Evolutionary conservation across 2,329 filamentous ascomycete species (phyloP).

Genomic region (Stemphylium beticola): DNA sequence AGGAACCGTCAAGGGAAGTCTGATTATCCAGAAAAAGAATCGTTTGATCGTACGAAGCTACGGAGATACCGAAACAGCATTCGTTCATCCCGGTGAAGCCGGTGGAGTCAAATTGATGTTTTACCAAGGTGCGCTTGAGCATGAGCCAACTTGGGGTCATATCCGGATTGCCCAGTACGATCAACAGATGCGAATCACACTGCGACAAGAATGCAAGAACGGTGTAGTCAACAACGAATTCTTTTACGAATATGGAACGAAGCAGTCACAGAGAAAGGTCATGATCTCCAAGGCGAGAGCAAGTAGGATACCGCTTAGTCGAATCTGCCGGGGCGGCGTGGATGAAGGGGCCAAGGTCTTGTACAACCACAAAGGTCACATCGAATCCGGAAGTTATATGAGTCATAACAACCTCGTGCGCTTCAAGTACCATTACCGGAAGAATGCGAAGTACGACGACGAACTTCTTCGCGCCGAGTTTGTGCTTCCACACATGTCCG

Average conservation of each 20-base stretch:
- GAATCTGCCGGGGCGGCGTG: slow-evolving; percentile 56
- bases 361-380: slow-evolving; percentile 61
- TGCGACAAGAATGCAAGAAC: slow-evolving; percentile 54
- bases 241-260: slow-evolving; percentile 55
- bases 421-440: slow-evolving; percentile 63
- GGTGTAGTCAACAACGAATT: slow-evolving; percentile 55
- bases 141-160: slow-evolving; percentile 54
- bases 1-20: slow-evolving; percentile 58
- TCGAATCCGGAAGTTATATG: slow-evolving; percentile 61
- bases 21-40: slow-evolving; percentile 55
- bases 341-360: slow-evolving; percentile 56
- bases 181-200: slow-evolving; percentile 53
- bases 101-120: slow-evolving; percentile 49
- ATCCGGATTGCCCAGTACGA: slow-evolving; percentile 57
- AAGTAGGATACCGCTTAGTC: slow-evolving; percentile 47
- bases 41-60: slow-evolving; percentile 56
- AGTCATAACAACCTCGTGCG: slow-evolving; percentile 59
- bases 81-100: slow-evolving; percentile 49
- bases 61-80: slow-evolving; percentile 58
- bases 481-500: slow-evolving; percentile 60
- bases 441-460: slow-evolving; percentile 60
- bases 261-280: slow-evolving; percentile 37
- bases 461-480: slow-evolving; percentile 64
- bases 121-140: slow-evolving; percentile 48
- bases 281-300: slow-evolving; percentile 49